Percentiles rank a stretch among this genome's conserved stretches.
These are phyloP conservation scores for Thelephora terrestris DNA, from an alignment of 1,284 basidiomycete genomes.

Conservation along the genomic window DNA sequence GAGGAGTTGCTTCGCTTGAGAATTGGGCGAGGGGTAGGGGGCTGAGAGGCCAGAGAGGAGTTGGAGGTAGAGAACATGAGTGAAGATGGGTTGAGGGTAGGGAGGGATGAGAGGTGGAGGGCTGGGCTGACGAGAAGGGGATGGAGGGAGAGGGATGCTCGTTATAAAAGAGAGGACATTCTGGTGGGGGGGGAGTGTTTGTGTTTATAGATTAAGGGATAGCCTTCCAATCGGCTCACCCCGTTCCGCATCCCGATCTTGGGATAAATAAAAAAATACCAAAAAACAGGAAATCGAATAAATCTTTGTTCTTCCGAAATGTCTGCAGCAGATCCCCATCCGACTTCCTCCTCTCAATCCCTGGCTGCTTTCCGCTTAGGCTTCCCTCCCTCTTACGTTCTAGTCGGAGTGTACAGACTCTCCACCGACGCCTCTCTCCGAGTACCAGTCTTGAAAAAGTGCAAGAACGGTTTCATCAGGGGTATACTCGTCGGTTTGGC, in stretches of 20 bases:
- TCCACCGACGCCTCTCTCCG: conserved; percentile 56
- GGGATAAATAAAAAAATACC: too few species aligned
- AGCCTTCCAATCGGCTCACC: not conserved
- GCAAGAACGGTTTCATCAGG: conserved; percentile 52
- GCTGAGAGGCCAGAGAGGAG: conserved; percentile 19
- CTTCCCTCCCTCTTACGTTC: conserved; percentile 64
- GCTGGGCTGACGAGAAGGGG: conserved; percentile 1
- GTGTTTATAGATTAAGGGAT: not conserved
- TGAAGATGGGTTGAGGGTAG: conserved; percentile 5
- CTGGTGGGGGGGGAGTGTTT: not conserved
- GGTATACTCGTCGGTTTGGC: conserved; percentile 50
- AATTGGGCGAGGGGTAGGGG: conserved; percentile 30
- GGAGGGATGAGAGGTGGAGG: conserved; percentile 5
- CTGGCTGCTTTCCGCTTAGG: conserved; percentile 44
- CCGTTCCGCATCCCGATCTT: too few species aligned
- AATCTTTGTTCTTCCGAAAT: not conserved
- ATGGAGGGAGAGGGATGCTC: conserved; percentile 8
- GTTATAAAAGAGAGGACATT: conserved; percentile 3
- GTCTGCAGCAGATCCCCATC: not conserved
- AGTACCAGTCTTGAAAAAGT: conserved; percentile 67
- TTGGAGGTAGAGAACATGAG: conserved; percentile 2
- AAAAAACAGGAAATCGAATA: too few species aligned
- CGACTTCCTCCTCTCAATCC: too few species aligned
- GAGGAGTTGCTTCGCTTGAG: conserved; percentile 26
- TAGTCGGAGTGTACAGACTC: conserved; percentile 67